Base-by-base conservation (phyloP, 2,329 filamentous ascomycete genomes). In the Chlorencoelia australis region DNA sequence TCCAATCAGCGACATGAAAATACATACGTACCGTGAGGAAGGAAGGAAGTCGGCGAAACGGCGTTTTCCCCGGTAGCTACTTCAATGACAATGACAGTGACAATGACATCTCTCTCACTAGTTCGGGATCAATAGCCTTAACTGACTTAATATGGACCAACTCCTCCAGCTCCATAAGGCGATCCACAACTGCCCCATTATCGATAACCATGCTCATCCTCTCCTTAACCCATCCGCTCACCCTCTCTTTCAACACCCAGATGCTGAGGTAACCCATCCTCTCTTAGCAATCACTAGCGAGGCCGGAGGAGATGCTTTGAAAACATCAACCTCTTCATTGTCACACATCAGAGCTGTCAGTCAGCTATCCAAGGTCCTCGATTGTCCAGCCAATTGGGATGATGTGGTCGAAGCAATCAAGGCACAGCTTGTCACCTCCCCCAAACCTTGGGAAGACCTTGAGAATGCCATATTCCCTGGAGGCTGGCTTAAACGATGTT, bases 161-260 rank as follows among this genome's bases (percentile, higher is more conserved):
- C n/a, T n/a, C n/a, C n/a, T n/a, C n/a, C n/a, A n/a, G n/a, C 46
- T 53, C 4, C 39, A 41, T 17, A 48, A 45, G 13, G 64, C 62
- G 35, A 71, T 78, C 39, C 56, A 63, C 18, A 62, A 53, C 14
- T 74, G 68, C 15, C 79, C 80, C 3, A 73, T 84, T 48, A 76
- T 86, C 55, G 81, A 86, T 59, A 75, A 82, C 48, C 80, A 85
- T 52, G 78, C 76, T 3, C 80, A 84, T 46, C 79, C 80, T 18
- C 65, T 86, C 1, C 68, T 85, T 7, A 69, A 69, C 24, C 61
- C 63, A 5, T 59, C 64, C 14, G n/a, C n/a, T n/a, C n/a, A n/a
- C n/a, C n/a, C n/a, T n/a, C n/a, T n/a, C n/a, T n/a, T n/a, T n/a
- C n/a, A n/a, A n/a, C n/a, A n/a, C n/a, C n/a, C n/a, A n/a, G n/a